Conservation (phyloP, 306 rosid genomes). For the Citrullus colocynthis region DNA sequence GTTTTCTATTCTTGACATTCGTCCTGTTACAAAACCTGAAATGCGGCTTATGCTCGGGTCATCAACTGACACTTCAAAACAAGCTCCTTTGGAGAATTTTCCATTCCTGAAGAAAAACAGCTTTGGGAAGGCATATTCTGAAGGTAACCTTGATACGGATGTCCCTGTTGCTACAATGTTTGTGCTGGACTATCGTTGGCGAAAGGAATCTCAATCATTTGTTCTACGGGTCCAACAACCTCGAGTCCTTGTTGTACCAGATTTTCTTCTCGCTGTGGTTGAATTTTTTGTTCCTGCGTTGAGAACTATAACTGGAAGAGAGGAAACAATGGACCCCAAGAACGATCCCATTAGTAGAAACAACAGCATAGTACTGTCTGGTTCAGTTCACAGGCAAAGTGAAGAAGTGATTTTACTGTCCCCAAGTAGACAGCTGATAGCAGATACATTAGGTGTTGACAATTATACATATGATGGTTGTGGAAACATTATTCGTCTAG, state of each 20-base stretch:
- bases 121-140: constrained; percentile 32
- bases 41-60: constrained; percentile 99
- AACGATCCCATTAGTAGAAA: constrained; percentile 70
- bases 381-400: constrained; percentile 55
- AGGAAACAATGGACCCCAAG: constrained; percentile 72
- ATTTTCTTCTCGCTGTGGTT: constrained; percentile 87
- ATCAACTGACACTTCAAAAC: constrained; percentile 63
- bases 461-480: constrained; percentile 87
- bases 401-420: constrained; percentile 79
- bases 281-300: constrained; percentile 94
- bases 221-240: constrained; percentile 94
- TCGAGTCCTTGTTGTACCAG: constrained; percentile 92
- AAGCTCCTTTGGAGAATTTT: constrained; percentile 41
- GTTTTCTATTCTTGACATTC: constrained; percentile 72
- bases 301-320: constrained; percentile 84
- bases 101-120: constrained; percentile 38
- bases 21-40: constrained; percentile 80
- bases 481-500: constrained; percentile 63
- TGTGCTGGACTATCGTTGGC: constrained; percentile 89
- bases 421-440: constrained; percentile 70
- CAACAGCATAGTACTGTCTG: constrained; percentile 46
- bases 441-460: constrained; percentile 56
- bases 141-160: constrained; percentile 34
- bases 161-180: constrained; percentile 73
- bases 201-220: constrained; percentile 60